Conservation (phyloP, 225 moss, liverwort and hornwort species). For the Bryum argenteum region DNA sequence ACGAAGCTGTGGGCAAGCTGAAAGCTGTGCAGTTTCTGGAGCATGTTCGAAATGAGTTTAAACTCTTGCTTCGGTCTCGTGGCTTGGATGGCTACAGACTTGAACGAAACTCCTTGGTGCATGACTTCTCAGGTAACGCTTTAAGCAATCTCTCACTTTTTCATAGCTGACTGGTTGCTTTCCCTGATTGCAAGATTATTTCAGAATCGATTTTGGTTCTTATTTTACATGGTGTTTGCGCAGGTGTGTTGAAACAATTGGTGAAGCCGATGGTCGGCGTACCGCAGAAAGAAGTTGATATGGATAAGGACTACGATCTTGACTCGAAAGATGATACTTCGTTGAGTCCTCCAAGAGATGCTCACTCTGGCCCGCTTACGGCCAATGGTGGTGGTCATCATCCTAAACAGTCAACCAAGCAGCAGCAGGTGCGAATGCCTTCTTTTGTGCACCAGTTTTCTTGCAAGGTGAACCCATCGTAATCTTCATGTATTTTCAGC, state of each 20-base stretch:
- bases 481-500: no score
- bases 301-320: conserved; percentile 32
- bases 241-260: conserved; percentile 41
- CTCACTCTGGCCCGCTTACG: conserved; percentile 29
- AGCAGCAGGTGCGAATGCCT: conserved; percentile 43
- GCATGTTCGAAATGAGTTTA: conserved; percentile 50
- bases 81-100: conserved; percentile 41
- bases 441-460: no score
- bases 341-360: conserved; percentile 34
- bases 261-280: conserved; percentile 54
- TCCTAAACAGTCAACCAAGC: conserved; percentile 49
- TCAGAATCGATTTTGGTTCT: no score
- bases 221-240: no score
- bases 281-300: conserved; percentile 56
- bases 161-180: no score
- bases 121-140: conserved; percentile 34
- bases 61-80: conserved; percentile 43
- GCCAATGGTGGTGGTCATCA: conserved; percentile 31
- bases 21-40: conserved; percentile 54
- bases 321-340: conserved; percentile 48
- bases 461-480: no score
- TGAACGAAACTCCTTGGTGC: conserved; percentile 37
- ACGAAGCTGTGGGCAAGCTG: conserved; percentile 53
- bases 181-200: no score
- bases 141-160: no score